Conservation (phyloP, 768 basidiomycete species). For the Collybia nuda region DNA sequence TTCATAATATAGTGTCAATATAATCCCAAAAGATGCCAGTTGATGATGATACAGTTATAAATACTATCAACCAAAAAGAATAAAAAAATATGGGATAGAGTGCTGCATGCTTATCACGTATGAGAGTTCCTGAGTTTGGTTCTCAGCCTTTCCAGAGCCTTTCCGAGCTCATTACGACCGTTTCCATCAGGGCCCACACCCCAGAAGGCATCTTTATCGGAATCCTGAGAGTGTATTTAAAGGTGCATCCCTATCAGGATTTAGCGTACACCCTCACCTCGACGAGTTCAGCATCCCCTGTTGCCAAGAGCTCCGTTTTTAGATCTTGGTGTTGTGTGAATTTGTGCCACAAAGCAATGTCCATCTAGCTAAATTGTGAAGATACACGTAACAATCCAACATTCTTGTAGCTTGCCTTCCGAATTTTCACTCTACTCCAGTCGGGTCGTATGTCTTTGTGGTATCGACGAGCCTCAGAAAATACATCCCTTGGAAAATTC, state of each 20-base stretch:
- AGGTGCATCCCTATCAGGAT: not conserved
- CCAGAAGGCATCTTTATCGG: slow-evolving; percentile 75
- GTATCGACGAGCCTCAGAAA: slow-evolving; percentile 65
- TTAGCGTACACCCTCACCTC: slow-evolving; percentile 42
- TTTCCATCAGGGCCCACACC: slow-evolving; percentile 61
- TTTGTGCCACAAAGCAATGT: slow-evolving; percentile 60
- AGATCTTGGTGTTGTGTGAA: slow-evolving; percentile 69
- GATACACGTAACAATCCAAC: too few relatives aligned
- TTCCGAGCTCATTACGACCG: slow-evolving; percentile 75
- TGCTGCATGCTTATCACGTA: not conserved
- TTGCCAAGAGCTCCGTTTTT: slow-evolving; percentile 54
- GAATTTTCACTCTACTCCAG: not conserved
- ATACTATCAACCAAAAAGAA: too few relatives aligned
- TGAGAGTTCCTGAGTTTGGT: slow-evolving; percentile 38
- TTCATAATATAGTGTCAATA: too few relatives aligned
- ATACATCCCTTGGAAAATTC: slow-evolving; percentile 57
- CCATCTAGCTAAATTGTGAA: slow-evolving; percentile 51
- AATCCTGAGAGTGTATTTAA: slow-evolving; percentile 42
- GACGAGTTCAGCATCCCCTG: slow-evolving; percentile 65
- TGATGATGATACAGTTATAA: too few relatives aligned
- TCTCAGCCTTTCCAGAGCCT: slow-evolving; percentile 63
- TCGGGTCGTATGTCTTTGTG: slow-evolving; percentile 58
- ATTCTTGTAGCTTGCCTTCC: too few relatives aligned
- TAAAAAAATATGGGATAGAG: not conserved
- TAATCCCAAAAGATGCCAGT: too few relatives aligned